Conservation (phyloP, 257 asterid genomes). For the Gardenia jasminoides region DNA sequence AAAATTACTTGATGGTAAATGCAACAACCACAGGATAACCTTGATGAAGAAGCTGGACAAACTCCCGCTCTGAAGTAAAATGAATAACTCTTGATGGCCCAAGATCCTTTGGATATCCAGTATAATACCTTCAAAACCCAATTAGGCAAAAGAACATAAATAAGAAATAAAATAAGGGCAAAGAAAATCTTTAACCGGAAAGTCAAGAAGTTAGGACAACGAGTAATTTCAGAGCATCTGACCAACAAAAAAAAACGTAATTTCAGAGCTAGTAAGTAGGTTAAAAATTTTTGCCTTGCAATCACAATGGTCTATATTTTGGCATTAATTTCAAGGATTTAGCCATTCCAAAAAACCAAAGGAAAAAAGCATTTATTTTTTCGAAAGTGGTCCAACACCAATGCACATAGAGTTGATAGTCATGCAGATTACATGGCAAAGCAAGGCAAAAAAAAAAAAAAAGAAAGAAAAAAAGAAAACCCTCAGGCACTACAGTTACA, state of each 20-base stretch:
- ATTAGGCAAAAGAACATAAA: slow-evolving; percentile 11
- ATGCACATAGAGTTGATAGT: not conserved
- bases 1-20: slow-evolving; percentile 76
- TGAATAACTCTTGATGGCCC: slow-evolving; percentile 81
- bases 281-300: not conserved
- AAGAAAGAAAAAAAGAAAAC: too few species aligned
- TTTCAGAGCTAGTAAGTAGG: too few species aligned
- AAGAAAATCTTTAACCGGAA: not conserved
- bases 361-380: not conserved
- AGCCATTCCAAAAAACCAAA: not conserved
- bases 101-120: slow-evolving; percentile 90
- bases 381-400: not conserved
- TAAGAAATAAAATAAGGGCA: not conserved
- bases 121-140: slow-evolving; percentile 59
- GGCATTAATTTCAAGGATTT: not conserved
- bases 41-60: slow-evolving; percentile 91
- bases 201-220: not conserved
- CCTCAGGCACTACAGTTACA: not conserved
- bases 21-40: slow-evolving; percentile 93
- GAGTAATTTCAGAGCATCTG: too few species aligned
- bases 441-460: too few species aligned
- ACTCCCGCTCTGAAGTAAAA: slow-evolving; percentile 90
- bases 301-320: not conserved
- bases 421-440: too few species aligned
- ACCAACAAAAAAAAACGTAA: too few species aligned